These are phyloP conservation scores for Dalechampia spathulata DNA, from an alignment of 441 rosid genomes.

Conservation along the genomic window DNA sequence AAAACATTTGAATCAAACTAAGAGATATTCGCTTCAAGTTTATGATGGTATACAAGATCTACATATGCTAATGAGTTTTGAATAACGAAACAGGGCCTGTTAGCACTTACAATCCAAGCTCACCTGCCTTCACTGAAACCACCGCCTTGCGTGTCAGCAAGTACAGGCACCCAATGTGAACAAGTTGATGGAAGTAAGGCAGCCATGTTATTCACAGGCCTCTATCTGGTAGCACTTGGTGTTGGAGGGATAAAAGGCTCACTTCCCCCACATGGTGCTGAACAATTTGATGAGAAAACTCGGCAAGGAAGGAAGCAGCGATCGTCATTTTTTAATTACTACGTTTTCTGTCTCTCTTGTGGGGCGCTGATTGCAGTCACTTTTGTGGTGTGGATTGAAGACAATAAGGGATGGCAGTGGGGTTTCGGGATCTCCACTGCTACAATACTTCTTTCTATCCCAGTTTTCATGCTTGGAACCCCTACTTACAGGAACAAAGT, in stretches of 20 bases:
- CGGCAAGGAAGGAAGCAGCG: conserved; percentile 67
- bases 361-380: conserved; percentile 89
- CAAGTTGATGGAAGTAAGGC: conserved; percentile 29
- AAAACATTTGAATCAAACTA: no score
- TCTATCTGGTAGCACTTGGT: conserved; percentile 79
- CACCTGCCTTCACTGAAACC: conserved; percentile 42
- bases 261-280: conserved; percentile 83
- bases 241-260: conserved; percentile 96
- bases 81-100: conserved; percentile 46
- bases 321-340: conserved; percentile 80
- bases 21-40: no score
- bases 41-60: no score
- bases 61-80: background rate
- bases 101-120: conserved; percentile 63
- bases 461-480: conserved; percentile 65
- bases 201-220: conserved; percentile 56
- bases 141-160: conserved; percentile 22
- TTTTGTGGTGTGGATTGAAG: conserved; percentile 86
- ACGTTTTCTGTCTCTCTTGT: conserved; percentile 64
- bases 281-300: conserved; percentile 74
- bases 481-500: conserved; percentile 54
- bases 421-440: conserved; percentile 74
- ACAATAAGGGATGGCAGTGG: conserved; percentile 88
- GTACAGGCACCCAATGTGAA: conserved; percentile 21
- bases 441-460: conserved; percentile 61